A percentile compares a stretch with the other conserved stretches of the same genome.
phyloP scores from a whole-genome alignment of 768 basidiomycete genomes.

The Vararia minispora region DNA sequence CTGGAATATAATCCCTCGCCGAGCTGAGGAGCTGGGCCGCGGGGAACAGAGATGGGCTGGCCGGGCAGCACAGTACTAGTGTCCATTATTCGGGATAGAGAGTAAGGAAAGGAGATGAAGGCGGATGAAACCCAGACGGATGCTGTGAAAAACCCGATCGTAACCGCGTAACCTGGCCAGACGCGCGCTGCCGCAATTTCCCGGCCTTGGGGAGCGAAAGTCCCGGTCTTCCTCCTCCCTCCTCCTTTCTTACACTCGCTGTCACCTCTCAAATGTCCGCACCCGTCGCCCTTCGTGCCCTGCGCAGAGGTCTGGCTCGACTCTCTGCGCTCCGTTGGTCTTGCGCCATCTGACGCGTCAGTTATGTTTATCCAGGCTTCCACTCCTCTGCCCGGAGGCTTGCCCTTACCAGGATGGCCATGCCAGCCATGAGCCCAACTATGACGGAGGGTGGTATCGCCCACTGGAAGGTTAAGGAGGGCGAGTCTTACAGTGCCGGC shows the following conservation, averaged over 20 bases:
- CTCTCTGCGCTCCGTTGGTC: background rate
- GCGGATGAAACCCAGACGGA: background rate
- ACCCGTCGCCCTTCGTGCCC: too few species aligned
- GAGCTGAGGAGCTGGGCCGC: slow-evolving; percentile 42
- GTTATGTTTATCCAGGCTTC: slow-evolving; percentile 40
- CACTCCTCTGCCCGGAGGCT: slow-evolving; percentile 70
- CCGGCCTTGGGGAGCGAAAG: too few species aligned
- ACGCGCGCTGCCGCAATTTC: too few species aligned
- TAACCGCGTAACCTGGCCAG: too few species aligned
- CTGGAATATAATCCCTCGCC: slow-evolving; percentile 59
- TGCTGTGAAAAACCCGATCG: too few species aligned
- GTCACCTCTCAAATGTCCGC: too few species aligned
- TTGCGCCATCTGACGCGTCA: background rate
- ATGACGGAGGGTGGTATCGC: slow-evolving; percentile 99
- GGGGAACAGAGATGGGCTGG: slow-evolving; percentile 55
- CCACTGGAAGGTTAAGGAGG: slow-evolving; percentile 95
- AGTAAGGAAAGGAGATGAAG: slow-evolving; percentile 20
- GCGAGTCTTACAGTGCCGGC: slow-evolving; percentile 78
- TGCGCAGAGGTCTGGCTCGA: too few species aligned
- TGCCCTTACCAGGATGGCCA: slow-evolving; percentile 80
- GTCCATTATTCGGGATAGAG: too few species aligned
- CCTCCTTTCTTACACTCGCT: too few species aligned
- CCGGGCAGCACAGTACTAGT: slow-evolving; percentile 73
- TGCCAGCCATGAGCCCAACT: slow-evolving; percentile 99
- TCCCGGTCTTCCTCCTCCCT: too few species aligned